A percentile compares a stretch with the other conserved stretches of the same genome.
phyloP scores from a whole-genome alignment of 2,329 filamentous ascomycete genomes.

The Dactylellina sp. region DNA sequence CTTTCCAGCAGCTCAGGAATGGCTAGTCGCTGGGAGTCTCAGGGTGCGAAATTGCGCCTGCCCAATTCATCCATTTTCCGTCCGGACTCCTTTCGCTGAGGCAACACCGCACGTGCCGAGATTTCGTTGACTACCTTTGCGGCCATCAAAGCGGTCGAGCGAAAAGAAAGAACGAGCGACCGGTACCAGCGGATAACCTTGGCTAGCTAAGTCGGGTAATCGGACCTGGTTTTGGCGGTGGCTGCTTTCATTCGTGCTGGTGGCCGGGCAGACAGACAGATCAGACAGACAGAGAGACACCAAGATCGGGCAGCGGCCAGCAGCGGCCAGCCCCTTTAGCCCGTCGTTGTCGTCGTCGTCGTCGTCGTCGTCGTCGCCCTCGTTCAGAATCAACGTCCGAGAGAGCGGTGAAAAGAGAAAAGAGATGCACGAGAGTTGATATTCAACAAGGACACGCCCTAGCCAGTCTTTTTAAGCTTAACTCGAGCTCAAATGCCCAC shows the following conservation, averaged over 20 bases:
- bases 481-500: constrained; percentile 42
- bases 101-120: constrained; percentile 55
- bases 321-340: too few species aligned
- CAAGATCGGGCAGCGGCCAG: neutral
- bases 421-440: constrained; percentile 14
- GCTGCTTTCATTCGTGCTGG: constrained; percentile 29
- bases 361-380: too few species aligned
- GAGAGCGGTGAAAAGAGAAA: constrained; percentile 4
- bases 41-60: constrained; percentile 54
- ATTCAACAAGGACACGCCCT: constrained; percentile 5
- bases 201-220: constrained; percentile 53
- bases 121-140: constrained; percentile 7
- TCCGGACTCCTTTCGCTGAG: constrained; percentile 56
- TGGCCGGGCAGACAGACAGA: too few species aligned
- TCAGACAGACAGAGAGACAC: neutral
- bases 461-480: constrained; percentile 57
- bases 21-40: constrained; percentile 40
- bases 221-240: constrained; percentile 47
- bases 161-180: constrained; percentile 16
- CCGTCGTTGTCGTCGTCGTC: neutral
- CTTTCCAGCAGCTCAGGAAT: constrained; percentile 47
- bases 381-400: neutral
- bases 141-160: constrained; percentile 48
- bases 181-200: constrained; percentile 37
- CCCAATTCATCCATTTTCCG: constrained; percentile 57